Percentiles rank a stretch among this genome's conserved stretches.
phyloP scores from a whole-genome alignment of 129 eudicot species.

The Ambrosia artemisiifolia region DNA sequence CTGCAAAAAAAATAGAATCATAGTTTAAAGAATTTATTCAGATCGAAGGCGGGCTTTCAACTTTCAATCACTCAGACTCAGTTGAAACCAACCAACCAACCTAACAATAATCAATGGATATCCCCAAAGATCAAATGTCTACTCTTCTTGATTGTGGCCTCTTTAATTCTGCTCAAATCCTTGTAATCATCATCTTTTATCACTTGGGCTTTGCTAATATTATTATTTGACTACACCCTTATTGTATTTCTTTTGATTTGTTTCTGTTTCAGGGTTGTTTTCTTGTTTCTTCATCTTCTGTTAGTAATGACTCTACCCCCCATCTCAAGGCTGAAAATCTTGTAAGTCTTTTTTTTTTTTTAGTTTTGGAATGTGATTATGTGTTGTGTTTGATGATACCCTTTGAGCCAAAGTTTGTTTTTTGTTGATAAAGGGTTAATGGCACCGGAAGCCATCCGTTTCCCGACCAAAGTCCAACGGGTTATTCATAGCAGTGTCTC shows the following conservation, averaged over 20 bases:
- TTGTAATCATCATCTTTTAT: slow-evolving; percentile 41
- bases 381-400: not conserved
- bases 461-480: too few species aligned
- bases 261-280: slow-evolving; percentile 53
- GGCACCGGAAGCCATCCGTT: too few species aligned
- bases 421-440: not conserved
- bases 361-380: not conserved
- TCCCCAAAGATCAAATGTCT: slow-evolving; percentile 71
- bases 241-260: not conserved
- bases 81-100: slow-evolving; percentile 4
- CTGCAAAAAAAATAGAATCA: not conserved
- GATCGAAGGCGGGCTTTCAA: slow-evolving; percentile 35
- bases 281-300: slow-evolving; percentile 73
- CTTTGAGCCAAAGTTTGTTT: slow-evolving; percentile 1
- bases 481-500: too few species aligned
- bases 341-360: slow-evolving; percentile 40
- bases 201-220: not conserved
- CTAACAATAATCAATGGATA: slow-evolving; percentile 42
- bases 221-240: not conserved
- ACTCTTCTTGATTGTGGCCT: slow-evolving; percentile 83
- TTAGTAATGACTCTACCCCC: slow-evolving; percentile 63
- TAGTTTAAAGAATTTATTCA: not conserved
- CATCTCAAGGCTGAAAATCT: slow-evolving; percentile 82
- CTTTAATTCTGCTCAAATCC: slow-evolving; percentile 81
- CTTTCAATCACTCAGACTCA: not conserved